Base-by-base conservation (phyloP, 2,329 filamentous ascomycete species). In the Clonostachys byssicola region DNA sequence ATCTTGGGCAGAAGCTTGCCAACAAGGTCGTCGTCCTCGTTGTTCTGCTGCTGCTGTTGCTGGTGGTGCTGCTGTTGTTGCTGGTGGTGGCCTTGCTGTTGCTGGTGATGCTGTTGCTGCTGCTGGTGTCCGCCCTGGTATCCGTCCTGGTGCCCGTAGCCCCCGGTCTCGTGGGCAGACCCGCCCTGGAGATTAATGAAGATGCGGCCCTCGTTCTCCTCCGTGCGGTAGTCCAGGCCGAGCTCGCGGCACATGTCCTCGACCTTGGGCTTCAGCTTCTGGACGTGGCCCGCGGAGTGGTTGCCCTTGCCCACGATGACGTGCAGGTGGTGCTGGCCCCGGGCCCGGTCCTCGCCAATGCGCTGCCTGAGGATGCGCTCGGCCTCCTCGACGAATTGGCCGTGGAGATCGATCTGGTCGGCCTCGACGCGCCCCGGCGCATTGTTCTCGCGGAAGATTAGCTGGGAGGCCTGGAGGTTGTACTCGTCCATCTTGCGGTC, bases 251-350 rank as follows among this genome's bases (percentile, higher is more conserved):
- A 96, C 43, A 97, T 75, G 63, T 88, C 78, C 71, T 97, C 92
- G 40, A 97, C 90, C 51, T 88, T 80, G n/a, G 94, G 94, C 71
- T 95, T 96, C 67, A 99, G 85, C 75, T 94, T 96, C 67, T 96
- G 90, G 20, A 97, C 78, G 59, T 94, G 87, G 54, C 85, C 80
- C 10, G 71, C 73, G 44, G 84, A 89, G 71, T 99, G 94, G 65
- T 95, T 94, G 4, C 94, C 94, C 68, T 92, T 95, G 60, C 94
- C 94, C 33, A 97, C 92, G 60, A 99, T 96, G 39, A 95, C 92
- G 70, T 96, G 91, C 47, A 99, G 72, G 70, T 96, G 89, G 17
- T 74, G 81, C 71, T 95, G 86, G 1, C 89, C 89, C 35, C 81
- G 78, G 46, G 78, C 66, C 62, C 83, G 81, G 49, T 91, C 91